These are phyloP conservation scores for Pseudopithomyces chartarum DNA, from an alignment of 2,329 filamentous ascomycete genomes.

Conservation along the genomic window DNA sequence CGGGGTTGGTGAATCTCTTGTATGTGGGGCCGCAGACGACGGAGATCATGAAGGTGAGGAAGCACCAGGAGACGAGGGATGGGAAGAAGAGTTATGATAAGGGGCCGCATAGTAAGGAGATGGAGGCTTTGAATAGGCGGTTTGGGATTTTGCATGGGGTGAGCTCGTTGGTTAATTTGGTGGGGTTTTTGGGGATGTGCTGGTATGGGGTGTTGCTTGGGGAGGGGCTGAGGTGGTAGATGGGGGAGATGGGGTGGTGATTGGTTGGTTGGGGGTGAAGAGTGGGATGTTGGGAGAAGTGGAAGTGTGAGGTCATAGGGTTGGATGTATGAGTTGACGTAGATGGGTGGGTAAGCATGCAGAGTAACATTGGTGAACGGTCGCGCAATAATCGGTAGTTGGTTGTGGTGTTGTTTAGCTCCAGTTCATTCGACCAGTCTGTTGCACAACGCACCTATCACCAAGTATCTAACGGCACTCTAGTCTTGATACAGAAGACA, in stretches of 20 bases:
- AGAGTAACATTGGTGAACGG: no score
- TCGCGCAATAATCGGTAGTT: no score
- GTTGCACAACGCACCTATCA: no score
- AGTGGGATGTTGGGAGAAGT: not conserved
- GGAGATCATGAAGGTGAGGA: constrained; percentile 74
- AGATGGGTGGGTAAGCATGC: no score
- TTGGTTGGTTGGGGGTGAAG: not conserved
- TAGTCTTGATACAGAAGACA: not conserved
- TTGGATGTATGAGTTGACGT: no score
- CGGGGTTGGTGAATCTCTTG: constrained; percentile 71
- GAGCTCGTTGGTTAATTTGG: constrained; percentile 79
- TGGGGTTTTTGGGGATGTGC: constrained; percentile 70
- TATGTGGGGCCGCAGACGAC: constrained; percentile 78
- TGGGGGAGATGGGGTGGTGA: not conserved
- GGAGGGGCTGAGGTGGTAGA: constrained; percentile 55
- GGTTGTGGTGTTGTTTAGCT: no score
- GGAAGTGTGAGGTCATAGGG: not conserved
- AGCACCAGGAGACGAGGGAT: constrained; percentile 84
- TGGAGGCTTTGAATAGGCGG: constrained; percentile 59
- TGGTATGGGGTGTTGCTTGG: constrained; percentile 80
- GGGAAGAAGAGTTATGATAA: constrained; percentile 85
- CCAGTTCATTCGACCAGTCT: no score
- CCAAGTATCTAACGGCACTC: no score
- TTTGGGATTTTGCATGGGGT: constrained; percentile 82
- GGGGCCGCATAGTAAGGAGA: constrained; percentile 80